Evolutionary conservation across 2,329 filamentous ascomycete genomes (phyloP), one percentile per base, ranked within the genome.

Genomic region (Fusarium protoensiforme): DNA sequence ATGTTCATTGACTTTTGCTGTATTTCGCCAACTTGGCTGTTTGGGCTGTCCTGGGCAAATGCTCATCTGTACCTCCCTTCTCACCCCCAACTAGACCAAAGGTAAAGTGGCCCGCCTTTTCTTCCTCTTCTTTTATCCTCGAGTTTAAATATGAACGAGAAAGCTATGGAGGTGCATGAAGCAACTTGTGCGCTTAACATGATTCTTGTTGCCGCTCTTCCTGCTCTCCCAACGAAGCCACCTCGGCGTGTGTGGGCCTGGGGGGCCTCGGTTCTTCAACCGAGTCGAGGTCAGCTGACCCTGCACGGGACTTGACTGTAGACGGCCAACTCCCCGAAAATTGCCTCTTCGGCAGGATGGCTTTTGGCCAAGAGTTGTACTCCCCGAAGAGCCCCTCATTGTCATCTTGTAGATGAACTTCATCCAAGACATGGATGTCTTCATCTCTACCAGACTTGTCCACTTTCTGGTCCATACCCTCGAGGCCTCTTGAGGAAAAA

Each of bases 271-370:
- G 51, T 27, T 51, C 20, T 14, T 29, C 27, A 29, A 9, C 27
- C 48, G 31, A 64, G 56, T 14, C 10, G 10, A 9, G 7, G 46
- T 73, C 70, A 71, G 68, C 48, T 71, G 65, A 68, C 29, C 29
- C 20, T 24, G 59, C 67, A 71, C 65, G 59, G 43, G 61, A 61
- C 16, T 18, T 53, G 2, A 11, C 20, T 16, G 4, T 10, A 22
- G 18, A n/a, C 14, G 35, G 20, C 36, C 61, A 70, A 65, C 68
- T 70, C 69, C 67, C 67, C 64, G 69, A 60, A 35, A 24, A 51
- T 51, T 31, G 16, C 24, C 10, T 24, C 54, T 51, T 36, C 7
- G 31, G 41, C 36, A 46, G 36, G 24, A 43, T 27, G 60, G 33
- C 43, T 58, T 31, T n/a, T 27, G 29, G 39, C 38, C 29, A 63